Evolutionary conservation across 495 filamentous ascomycete species (phyloP).

Genomic region (Mytilinidion resinicola): DNA sequence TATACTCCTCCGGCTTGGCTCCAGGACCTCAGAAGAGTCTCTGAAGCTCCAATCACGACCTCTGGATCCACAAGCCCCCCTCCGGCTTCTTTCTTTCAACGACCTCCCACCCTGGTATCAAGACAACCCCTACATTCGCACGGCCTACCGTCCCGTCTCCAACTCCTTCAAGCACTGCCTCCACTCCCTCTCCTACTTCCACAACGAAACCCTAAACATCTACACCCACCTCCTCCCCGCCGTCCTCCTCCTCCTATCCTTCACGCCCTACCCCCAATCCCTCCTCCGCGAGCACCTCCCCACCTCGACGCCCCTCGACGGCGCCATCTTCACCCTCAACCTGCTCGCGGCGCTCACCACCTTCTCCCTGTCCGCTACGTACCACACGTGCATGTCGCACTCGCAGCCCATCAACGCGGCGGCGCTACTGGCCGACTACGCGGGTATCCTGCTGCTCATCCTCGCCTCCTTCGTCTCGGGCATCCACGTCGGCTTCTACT

Average conservation of each 20-base stretch:
- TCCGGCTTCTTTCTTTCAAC: constrained; percentile 7
- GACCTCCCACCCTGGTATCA: constrained; percentile 38
- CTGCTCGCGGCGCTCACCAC: constrained; percentile 39
- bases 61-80: not conserved
- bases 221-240: constrained; percentile 41
- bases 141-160: constrained; percentile 36
- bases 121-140: constrained; percentile 37
- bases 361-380: constrained; percentile 40
- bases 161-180: constrained; percentile 33
- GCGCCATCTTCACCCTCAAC: constrained; percentile 40
- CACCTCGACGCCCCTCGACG: constrained; percentile 32
- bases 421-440: constrained; percentile 44
- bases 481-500: constrained; percentile 48
- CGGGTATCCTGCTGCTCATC: constrained; percentile 45
- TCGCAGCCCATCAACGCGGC: constrained; percentile 36
- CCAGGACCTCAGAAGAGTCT: not conserved
- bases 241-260: constrained; percentile 27
- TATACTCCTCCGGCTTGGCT: constrained; percentile 10
- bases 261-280: constrained; percentile 15
- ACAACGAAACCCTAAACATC: constrained; percentile 46
- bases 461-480: constrained; percentile 45
- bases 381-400: constrained; percentile 50
- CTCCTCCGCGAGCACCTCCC: constrained; percentile 34
- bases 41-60: not conserved
- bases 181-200: constrained; percentile 35